These are phyloP conservation scores for Ustilago loliicola DNA, from an alignment of 1,284 basidiomycete species.

Conservation along the genomic window DNA sequence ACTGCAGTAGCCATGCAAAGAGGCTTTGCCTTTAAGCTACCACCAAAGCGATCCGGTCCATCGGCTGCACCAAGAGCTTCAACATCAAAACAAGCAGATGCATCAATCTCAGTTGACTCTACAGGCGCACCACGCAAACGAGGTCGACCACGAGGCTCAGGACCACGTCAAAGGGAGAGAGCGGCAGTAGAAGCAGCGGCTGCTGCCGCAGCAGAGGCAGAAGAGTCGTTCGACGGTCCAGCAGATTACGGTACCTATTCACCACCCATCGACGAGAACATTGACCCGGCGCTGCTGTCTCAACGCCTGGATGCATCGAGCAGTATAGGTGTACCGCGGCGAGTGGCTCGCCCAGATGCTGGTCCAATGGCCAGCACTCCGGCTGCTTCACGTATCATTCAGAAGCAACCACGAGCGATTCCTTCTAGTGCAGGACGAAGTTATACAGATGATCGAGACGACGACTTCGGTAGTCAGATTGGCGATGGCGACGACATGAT, in stretches of 20 bases:
- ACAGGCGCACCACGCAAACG: constrained; percentile 18
- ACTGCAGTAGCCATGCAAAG: constrained; percentile 48
- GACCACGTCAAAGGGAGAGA: constrained; percentile 20
- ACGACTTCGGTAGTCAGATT: constrained; percentile 32
- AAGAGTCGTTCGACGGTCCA: constrained; percentile 13
- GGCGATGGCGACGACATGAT: constrained; percentile 21
- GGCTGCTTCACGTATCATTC: constrained; percentile 32
- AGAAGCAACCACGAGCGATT: constrained; percentile 6
- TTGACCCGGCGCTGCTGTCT: constrained; percentile 9
- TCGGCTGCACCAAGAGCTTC: constrained; percentile 10
- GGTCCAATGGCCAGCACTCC: constrained; percentile 49
- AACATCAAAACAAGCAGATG: constrained; percentile 14
- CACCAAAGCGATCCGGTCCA: constrained; percentile 10
- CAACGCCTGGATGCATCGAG: constrained; percentile 27
- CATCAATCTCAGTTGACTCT: constrained; percentile 20
- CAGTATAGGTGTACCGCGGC: constrained; percentile 33
- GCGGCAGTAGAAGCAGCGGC: constrained; percentile 23
- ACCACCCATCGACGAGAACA: constrained; percentile 10
- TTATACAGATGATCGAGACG: constrained; percentile 12
- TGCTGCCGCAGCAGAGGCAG: constrained; percentile 15
- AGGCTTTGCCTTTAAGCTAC: constrained; percentile 53
- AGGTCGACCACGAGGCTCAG: constrained; percentile 29
- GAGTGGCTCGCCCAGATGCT: constrained; percentile 22
- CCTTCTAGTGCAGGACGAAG: background rate
- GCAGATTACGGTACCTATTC: constrained; percentile 5